These are phyloP conservation scores for Zelonia costaricensis DNA, from an alignment of 208 protist species.

Conservation along the genomic window DNA sequence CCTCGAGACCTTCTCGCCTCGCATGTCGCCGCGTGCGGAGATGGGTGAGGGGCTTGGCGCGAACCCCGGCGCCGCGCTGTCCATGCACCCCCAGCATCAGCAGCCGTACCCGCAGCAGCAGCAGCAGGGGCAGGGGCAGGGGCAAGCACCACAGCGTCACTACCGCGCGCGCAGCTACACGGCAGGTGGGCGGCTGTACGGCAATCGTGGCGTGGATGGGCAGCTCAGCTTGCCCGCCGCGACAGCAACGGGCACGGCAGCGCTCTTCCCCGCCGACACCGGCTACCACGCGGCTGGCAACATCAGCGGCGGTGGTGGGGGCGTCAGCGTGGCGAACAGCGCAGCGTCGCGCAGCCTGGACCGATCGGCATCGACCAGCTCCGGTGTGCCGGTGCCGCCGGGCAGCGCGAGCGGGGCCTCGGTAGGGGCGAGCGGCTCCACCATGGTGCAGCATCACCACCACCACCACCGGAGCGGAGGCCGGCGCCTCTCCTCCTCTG, in stretches of 20 bases:
- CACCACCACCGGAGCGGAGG: too few species aligned
- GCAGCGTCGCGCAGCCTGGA: conserved; percentile 7
- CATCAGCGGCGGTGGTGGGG: neutral
- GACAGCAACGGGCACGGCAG: neutral
- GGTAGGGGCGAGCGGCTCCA: neutral
- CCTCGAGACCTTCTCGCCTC: neutral
- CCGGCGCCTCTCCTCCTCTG: too few species aligned
- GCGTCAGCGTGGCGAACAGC: conserved; percentile 5
- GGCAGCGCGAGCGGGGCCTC: neutral
- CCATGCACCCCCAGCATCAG: neutral
- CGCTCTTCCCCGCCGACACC: neutral
- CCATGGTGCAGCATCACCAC: too few species aligned
- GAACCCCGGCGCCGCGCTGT: too few species aligned
- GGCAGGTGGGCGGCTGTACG: neutral
- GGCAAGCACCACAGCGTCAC: neutral
- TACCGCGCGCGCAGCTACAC: conserved; percentile 21
- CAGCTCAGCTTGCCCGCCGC: neutral
- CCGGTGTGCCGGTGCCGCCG: neutral
- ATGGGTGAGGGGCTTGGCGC: too few species aligned
- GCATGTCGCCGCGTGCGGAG: neutral
- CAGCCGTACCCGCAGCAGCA: neutral
- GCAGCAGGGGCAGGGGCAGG: neutral
- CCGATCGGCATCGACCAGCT: conserved; percentile 1
- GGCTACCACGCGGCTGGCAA: neutral
- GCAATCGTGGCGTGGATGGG: neutral